phyloP scores from a whole-genome alignment of 2,329 filamentous ascomycete genomes.

The Trichocomaceae sp. region DNA sequence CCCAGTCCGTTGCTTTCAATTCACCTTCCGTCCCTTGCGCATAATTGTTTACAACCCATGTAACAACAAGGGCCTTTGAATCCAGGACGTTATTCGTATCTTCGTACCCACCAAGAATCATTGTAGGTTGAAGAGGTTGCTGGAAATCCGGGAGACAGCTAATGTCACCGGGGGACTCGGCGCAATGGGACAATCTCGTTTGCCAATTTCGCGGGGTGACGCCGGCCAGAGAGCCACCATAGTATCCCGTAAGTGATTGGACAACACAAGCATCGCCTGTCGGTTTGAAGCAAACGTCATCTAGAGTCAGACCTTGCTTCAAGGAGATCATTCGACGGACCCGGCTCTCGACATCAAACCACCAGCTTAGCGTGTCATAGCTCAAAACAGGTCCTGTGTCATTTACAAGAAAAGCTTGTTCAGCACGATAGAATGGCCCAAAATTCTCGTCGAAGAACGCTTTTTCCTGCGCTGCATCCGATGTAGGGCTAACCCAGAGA shows the following conservation, averaged over 20 bases:
- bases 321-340: conserved; percentile 66
- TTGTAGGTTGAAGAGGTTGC: conserved; percentile 76
- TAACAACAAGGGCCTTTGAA: conserved; percentile 74
- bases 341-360: conserved; percentile 80
- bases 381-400: conserved; percentile 79
- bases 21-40: conserved; percentile 66
- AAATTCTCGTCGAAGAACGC: conserved; percentile 88
- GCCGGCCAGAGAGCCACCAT: conserved; percentile 59
- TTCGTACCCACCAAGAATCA: conserved; percentile 77
- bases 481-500: conserved; percentile 94
- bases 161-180: conserved; percentile 62
- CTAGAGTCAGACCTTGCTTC: conserved; percentile 60
- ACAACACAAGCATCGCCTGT: conserved; percentile 83
- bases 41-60: conserved; percentile 90
- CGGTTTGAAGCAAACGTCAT: conserved; percentile 92
- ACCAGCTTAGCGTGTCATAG: conserved; percentile 87
- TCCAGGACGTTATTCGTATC: conserved; percentile 58
- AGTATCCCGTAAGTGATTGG: conserved; percentile 88
- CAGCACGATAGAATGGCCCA: conserved; percentile 88
- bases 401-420: conserved; percentile 91
- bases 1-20: conserved; percentile 78
- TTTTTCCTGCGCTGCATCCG: conserved; percentile 85
- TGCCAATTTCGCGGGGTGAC: conserved; percentile 64
- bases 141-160: conserved; percentile 81
- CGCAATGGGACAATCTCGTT: conserved; percentile 64